Evolutionary conservation across 176 grass and related monocot species (phyloP).

Genomic region (Phyllostachys edulis): DNA sequence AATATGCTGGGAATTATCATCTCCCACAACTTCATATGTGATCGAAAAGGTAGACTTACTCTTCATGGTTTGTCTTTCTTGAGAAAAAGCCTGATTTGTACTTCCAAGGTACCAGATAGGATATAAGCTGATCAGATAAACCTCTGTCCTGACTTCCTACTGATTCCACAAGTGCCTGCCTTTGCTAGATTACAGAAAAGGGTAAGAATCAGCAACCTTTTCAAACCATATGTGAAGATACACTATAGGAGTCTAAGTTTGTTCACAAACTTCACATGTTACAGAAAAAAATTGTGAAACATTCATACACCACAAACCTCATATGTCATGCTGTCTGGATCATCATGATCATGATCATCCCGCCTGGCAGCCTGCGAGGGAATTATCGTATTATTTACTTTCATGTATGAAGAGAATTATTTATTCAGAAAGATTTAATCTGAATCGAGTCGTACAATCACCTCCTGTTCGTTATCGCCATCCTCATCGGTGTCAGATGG

Average conservation of each 20-base stretch:
- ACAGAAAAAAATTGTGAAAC: background rate
- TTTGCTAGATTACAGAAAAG: conserved; percentile 45
- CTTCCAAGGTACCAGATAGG: conserved; percentile 49
- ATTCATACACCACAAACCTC: conserved; percentile 53
- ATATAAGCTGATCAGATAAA: conserved; percentile 71
- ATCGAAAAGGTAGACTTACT: conserved; percentile 45
- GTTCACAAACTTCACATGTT: conserved; percentile 22
- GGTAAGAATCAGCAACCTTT: conserved; percentile 17
- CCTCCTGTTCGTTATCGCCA: conserved; percentile 40
- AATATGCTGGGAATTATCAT: background rate
- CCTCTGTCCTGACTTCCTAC: conserved; percentile 67
- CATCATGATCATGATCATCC: conserved; percentile 37
- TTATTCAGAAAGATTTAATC: background rate
- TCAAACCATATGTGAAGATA: background rate
- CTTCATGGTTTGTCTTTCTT: conserved; percentile 53
- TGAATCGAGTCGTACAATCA: conserved; percentile 27
- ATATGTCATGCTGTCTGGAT: conserved; percentile 89
- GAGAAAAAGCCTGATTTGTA: conserved; percentile 72
- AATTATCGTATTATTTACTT: conserved; percentile 13
- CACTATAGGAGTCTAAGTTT: background rate
- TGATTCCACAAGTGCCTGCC: conserved; percentile 58
- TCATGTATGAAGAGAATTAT: background rate
- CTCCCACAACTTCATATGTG: background rate
- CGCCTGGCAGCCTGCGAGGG: conserved; percentile 43
- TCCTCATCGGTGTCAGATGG: conserved; percentile 47